These are phyloP conservation scores for Tulasnella sp. DNA, from an alignment of 768 basidiomycete genomes.

Conservation along the genomic window DNA sequence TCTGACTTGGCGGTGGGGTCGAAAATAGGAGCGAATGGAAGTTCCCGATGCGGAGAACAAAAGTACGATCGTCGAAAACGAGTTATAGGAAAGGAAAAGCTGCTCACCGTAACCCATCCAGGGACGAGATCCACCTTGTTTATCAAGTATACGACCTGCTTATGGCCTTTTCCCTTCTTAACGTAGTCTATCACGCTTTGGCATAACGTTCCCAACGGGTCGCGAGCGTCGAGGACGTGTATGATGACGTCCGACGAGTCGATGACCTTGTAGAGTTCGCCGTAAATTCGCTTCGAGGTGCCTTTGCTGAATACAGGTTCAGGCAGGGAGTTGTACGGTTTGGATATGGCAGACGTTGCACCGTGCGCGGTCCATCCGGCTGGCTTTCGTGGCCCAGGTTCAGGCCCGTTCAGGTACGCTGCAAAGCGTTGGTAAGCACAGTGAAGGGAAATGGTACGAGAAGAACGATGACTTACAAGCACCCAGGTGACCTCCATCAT, in stretches of 20 bases:
- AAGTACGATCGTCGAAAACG: neutral
- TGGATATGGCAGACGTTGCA: too few species aligned
- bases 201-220: conserved; percentile 71
- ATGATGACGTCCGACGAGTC: conserved; percentile 97
- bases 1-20: conserved; percentile 54
- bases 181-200: conserved; percentile 91
- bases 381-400: too few species aligned
- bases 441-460: neutral
- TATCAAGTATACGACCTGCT: conserved; percentile 93
- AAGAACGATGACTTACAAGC: too few species aligned
- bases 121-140: conserved; percentile 99
- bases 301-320: conserved; percentile 96
- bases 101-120: conserved; percentile 94
- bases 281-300: conserved; percentile 93
- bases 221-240: conserved; percentile 93
- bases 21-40: conserved; percentile 24
- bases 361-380: too few species aligned
- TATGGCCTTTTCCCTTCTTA: conserved; percentile 94
- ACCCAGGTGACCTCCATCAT: too few species aligned
- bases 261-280: conserved; percentile 47
- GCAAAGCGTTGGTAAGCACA: too few species aligned
- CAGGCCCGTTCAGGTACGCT: too few species aligned
- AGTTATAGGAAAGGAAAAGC: conserved; percentile 12
- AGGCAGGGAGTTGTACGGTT: conserved; percentile 39
- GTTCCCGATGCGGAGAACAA: neutral